Conservation (phyloP, 371 early-diverging fungal species). For the Blyttiomyces sp. region DNA sequence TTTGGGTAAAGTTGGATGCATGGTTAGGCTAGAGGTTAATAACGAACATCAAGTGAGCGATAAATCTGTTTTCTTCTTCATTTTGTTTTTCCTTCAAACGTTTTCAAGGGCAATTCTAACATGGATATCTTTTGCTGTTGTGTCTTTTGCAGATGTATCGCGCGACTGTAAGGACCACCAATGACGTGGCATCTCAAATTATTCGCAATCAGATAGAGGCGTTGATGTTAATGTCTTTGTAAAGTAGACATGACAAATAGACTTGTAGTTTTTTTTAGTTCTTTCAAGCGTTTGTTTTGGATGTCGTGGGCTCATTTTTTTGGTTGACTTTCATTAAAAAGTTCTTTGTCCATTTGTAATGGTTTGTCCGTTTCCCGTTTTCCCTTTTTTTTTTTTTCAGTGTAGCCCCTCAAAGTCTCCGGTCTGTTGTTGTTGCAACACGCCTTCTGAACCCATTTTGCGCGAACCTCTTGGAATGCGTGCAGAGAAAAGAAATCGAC, state of each 20-base stretch:
- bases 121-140: background rate
- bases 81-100: background rate
- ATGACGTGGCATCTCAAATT: constrained; percentile 63
- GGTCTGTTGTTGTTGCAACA: too few relatives aligned
- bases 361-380: background rate
- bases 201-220: constrained; percentile 27
- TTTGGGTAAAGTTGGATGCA: constrained; percentile 87
- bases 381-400: background rate
- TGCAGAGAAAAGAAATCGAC: too few relatives aligned
- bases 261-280: too few relatives aligned
- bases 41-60: constrained; percentile 76
- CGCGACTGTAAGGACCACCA: constrained; percentile 85
- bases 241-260: background rate
- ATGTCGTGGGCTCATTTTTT: too few relatives aligned
- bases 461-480: too few relatives aligned
- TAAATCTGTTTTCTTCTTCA: constrained; percentile 1
- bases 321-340: too few relatives aligned
- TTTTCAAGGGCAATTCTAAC: background rate
- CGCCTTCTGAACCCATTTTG: too few relatives aligned
- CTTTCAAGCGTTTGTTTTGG: too few relatives aligned
- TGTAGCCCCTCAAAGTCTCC: too few relatives aligned
- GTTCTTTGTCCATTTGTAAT: background rate
- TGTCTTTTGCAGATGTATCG: constrained; percentile 74
- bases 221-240: constrained; percentile 6
- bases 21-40: constrained; percentile 88